phyloP scores from a whole-genome alignment of 1,284 basidiomycete genomes.

The Fomitopsis schrenkii region DNA sequence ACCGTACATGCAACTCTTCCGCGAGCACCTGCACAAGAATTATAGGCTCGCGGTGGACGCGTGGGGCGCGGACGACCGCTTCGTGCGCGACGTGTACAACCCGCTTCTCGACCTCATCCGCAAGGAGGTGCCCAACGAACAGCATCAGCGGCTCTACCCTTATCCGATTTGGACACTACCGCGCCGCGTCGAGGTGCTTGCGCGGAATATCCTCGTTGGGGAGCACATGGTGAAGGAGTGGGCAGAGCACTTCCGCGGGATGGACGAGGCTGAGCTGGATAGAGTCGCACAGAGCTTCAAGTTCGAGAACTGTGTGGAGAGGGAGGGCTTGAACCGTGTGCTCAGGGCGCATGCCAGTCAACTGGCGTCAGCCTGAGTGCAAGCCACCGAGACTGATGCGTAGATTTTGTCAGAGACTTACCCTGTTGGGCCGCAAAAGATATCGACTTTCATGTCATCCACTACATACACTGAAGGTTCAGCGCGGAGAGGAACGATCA shows the following conservation, averaged over 20 bases:
- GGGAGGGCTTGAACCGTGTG: conserved; percentile 46
- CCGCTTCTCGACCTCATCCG: conserved; percentile 53
- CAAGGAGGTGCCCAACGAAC: conserved; percentile 36
- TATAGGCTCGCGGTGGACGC: conserved; percentile 59
- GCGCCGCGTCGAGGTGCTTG: conserved; percentile 44
- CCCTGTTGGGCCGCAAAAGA: background rate
- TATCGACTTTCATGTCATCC: too few species aligned
- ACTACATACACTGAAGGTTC: too few species aligned
- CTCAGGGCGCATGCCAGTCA: conserved; percentile 33
- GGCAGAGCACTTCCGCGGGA: conserved; percentile 58
- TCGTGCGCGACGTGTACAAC: conserved; percentile 48
- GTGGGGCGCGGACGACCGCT: conserved; percentile 56
- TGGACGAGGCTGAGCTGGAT: conserved; percentile 53
- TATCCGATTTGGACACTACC: conserved; percentile 45
- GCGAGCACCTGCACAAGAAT: conserved; percentile 60
- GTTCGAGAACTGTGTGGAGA: conserved; percentile 50
- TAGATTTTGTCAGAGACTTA: too few species aligned
- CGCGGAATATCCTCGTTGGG: conserved; percentile 59
- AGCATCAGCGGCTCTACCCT: conserved; percentile 45
- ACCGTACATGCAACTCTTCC: conserved; percentile 65
- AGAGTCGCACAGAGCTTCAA: conserved; percentile 58
- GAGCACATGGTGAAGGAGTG: conserved; percentile 65
- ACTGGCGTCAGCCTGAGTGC: background rate
- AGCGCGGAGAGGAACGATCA: background rate
- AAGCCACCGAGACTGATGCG: background rate